Evolutionary conservation across 1,284 basidiomycete genomes (phyloP), one percentile per base, ranked within the genome.

Genomic region (Pterulicium gracile): DNA sequence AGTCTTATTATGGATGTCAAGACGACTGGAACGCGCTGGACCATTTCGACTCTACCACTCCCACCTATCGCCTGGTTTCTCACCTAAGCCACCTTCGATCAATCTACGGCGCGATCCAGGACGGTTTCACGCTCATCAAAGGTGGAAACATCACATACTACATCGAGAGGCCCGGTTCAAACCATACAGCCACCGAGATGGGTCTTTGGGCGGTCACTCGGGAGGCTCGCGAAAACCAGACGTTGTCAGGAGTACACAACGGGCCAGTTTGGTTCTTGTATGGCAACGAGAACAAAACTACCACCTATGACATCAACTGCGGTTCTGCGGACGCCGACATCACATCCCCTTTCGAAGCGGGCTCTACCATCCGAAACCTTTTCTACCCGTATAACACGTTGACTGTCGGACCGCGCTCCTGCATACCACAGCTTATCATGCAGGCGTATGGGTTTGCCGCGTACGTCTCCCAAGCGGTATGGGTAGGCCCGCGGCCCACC

Each of bases 21-120:
- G 88, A 94, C 58, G 79, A 85, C 54, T 89, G 85, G 86, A 92
- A 93, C 60, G 77, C 84, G 2, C 75, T 92, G 19, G 91, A 95
- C 58, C 91, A 94, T 61, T 93, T 94, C 60, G 91, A 95, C 62
- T 88, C 90, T 23, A 93, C 90, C 0, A 68, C 80, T 2, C 79
- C 85, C 54, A 73, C 75, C 32, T 78, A 84, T 34, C 81, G 89
- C 45, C 61, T 88, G 49, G 79, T 88, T 54, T 62, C 75, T 23
- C 87, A 87, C 48, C 81, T 89, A 64, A 64, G 82, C 50, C 72
- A 78, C 55, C 69, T 93, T 21, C 83, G 91, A 39, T 60, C 60
- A 1, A 61, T 70, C 14, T 94, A 83, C 61, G 76, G 72, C 20
- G 71, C 85, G 1, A 69, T 94, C 4, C 87, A 88, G 60, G 91